Evolutionary conservation across 176 grass and related monocot genomes (phyloP), one percentile per base, ranked within the genome.

Genomic region (Tillandsia fasciculata): DNA sequence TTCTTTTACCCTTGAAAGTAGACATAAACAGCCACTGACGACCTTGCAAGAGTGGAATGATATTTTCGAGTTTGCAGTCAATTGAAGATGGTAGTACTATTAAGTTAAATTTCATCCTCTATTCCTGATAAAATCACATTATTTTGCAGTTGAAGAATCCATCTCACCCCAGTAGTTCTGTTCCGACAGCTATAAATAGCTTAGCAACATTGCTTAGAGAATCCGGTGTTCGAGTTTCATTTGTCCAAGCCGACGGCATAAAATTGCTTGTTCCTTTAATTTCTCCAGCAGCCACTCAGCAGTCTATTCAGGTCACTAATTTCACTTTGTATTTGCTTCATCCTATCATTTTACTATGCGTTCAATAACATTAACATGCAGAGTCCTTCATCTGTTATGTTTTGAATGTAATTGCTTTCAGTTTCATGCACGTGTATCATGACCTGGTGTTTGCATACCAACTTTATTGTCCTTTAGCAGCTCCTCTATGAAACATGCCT

Each of bases 401-500:
- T 42, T 42, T 42, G 33, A 42, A 42, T 42, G 33, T 42, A 42
- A 42, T 42, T 42, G 33, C 33, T 42, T 42, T 42, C 33, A 42
- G 3, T 42, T n/a, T 42, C 33, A 42, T 42, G 33, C 33, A 42
- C 3, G 33, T 42, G 33, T 42, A 42, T 42, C 33, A 42, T 42
- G 33, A 42, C 33, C 33, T 42, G 33, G 33, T 42, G 33, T 42
- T 42, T 42, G 33, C 8, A 59, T 59, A 59, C 20, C 13, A 15
- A 59, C 15, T 9, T 65, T 49, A 66, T 54, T 69, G 23, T 84
- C 27, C 13, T 67, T 76, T 53, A 82, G 74, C 90, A 99, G 94
- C 87, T 99, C 24, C 89, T 99, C 69, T 99, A 99, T 29, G 87
- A 99, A 84, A 99, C 90, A 54, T 93, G 87, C 76, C 90, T 99